These are phyloP conservation scores for Puccinia novopanici DNA, from an alignment of 1,284 basidiomycete species.

Conservation along the genomic window DNA sequence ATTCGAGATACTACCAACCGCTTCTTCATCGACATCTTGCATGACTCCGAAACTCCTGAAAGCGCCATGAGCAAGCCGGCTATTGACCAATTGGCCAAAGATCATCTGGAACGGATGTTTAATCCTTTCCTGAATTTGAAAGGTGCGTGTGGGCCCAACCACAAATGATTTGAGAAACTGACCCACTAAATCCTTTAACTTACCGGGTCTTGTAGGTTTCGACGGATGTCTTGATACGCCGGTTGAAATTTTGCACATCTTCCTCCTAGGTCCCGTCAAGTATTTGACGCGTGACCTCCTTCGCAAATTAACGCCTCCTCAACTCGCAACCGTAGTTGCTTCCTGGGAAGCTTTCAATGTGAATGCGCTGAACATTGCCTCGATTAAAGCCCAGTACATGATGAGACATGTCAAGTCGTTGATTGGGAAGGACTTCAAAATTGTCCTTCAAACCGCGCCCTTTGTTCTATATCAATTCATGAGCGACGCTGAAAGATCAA, in stretches of 20 bases:
- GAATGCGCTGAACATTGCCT: conserved; percentile 55
- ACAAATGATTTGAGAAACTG: too few species aligned
- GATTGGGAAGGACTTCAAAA: too few species aligned
- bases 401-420: conserved; percentile 57
- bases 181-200: background rate
- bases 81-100: background rate
- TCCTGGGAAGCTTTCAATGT: conserved; percentile 56
- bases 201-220: conserved; percentile 54
- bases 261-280: conserved; percentile 60
- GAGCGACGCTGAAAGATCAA: conserved; percentile 51
- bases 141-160: background rate
- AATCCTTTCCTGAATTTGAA: conserved; percentile 4
- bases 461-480: too few species aligned
- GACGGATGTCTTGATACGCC: conserved; percentile 60
- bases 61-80: background rate
- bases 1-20: background rate
- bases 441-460: too few species aligned
- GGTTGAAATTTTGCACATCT: conserved; percentile 60
- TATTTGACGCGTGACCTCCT: conserved; percentile 61
- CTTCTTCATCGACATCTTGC: background rate
- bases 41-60: background rate
- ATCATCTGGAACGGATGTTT: background rate
- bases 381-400: conserved; percentile 41
- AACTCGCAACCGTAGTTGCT: conserved; percentile 54
- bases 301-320: conserved; percentile 48